Conservation (phyloP, 345 rosid species). For the Euclidium syriacum region DNA sequence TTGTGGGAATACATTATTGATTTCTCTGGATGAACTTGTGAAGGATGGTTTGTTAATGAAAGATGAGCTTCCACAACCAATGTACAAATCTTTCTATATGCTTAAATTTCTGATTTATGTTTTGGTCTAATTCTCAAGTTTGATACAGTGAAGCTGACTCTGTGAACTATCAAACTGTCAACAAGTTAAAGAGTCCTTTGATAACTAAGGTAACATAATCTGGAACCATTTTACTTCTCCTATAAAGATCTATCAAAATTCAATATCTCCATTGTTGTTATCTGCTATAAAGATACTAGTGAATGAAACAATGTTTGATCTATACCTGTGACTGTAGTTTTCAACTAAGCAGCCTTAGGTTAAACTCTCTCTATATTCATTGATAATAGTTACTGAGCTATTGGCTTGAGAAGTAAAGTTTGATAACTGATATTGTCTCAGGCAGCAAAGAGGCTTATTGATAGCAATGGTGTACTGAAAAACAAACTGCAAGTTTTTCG, state of each 20-base stretch:
- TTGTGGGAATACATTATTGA: conserved; percentile 85
- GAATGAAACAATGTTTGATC: not conserved
- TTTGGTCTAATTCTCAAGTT: not conserved
- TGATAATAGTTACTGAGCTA: not conserved
- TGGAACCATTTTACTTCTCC: not conserved
- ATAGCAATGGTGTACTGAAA: conserved; percentile 53
- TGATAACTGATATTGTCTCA: conserved; percentile 22
- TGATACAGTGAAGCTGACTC: conserved; percentile 49
- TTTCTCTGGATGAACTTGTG: conserved; percentile 89
- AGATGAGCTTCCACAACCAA: conserved; percentile 70
- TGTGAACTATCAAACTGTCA: conserved; percentile 54
- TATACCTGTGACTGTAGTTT: too few species aligned
- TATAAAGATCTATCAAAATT: not conserved
- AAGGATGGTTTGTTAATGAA: conserved; percentile 64
- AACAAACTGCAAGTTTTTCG: conserved; percentile 55
- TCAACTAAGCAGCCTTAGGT: not conserved
- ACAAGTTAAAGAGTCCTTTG: conserved; percentile 64
- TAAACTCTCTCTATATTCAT: not conserved
- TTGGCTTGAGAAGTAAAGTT: not conserved
- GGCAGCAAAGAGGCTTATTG: conserved; percentile 90
- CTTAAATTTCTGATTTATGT: not conserved
- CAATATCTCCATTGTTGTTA: not conserved
- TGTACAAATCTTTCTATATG: conserved; percentile 38
- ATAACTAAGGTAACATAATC: conserved; percentile 55
- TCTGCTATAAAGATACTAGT: not conserved